A percentile compares a stretch with the other conserved stretches of the same genome.
phyloP scores from a whole-genome alignment of 1,284 basidiomycete species.

The Coniophora puteana region DNA sequence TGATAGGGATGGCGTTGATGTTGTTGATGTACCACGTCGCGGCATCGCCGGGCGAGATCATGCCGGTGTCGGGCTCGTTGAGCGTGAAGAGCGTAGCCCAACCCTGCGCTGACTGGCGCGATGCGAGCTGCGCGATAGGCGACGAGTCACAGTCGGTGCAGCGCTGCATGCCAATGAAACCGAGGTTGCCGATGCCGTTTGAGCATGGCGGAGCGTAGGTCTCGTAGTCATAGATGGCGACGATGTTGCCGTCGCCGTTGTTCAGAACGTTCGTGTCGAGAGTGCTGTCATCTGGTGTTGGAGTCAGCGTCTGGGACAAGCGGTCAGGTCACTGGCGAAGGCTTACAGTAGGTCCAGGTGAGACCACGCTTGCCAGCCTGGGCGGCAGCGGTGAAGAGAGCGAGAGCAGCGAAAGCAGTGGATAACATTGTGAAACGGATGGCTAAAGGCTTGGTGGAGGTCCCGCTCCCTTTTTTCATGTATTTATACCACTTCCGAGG shows the following conservation, averaged over 20 bases:
- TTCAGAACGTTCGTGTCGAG: conserved; percentile 27
- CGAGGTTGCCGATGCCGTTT: conserved; percentile 28
- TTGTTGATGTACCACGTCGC: conserved; percentile 33
- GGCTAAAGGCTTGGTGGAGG: too few relatives aligned
- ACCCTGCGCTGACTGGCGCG: conserved; percentile 26
- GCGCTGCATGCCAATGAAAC: conserved; percentile 38
- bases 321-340: too few relatives aligned
- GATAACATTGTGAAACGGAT: conserved; percentile 7
- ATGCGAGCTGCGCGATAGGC: conserved; percentile 26
- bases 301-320: too few relatives aligned
- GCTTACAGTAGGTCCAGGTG: conserved; percentile 11
- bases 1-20: conserved; percentile 30
- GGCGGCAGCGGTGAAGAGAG: conserved; percentile 3
- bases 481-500: too few relatives aligned
- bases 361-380: conserved; percentile 8
- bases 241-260: conserved; percentile 22
- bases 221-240: conserved; percentile 32
- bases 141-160: conserved; percentile 33
- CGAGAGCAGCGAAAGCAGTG: not conserved
- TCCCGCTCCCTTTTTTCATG: too few relatives aligned
- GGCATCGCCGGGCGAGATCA: conserved; percentile 23
- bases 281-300: too few relatives aligned
- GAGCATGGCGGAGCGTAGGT: conserved; percentile 30
- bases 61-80: conserved; percentile 32
- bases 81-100: conserved; percentile 34